These are phyloP conservation scores for Collariella sp. DNA, from an alignment of 495 filamentous ascomycete species.

Conservation along the genomic window DNA sequence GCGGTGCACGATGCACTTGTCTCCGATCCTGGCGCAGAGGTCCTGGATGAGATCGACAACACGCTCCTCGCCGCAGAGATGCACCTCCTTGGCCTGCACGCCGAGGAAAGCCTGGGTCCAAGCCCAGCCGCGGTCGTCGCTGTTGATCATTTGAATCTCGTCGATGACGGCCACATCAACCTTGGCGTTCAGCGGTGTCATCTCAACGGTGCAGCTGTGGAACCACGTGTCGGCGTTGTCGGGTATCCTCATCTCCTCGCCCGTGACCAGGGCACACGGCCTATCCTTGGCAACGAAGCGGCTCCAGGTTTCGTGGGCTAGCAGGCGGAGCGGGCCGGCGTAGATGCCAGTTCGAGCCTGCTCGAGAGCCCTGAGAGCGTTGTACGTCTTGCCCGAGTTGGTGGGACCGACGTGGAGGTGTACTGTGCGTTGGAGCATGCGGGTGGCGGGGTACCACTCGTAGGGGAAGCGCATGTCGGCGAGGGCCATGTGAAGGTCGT, in stretches of 20 bases:
- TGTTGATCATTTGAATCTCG: slow-evolving; percentile 84
- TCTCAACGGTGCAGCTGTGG: slow-evolving; percentile 89
- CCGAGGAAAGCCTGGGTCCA: slow-evolving; percentile 94
- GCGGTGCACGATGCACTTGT: slow-evolving; percentile 66
- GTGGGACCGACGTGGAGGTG: slow-evolving; percentile 96
- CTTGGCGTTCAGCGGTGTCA: slow-evolving; percentile 62
- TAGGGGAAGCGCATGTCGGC: slow-evolving; percentile 75
- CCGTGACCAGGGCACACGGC: slow-evolving; percentile 74
- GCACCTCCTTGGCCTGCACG: slow-evolving; percentile 74
- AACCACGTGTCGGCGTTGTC: slow-evolving; percentile 44
- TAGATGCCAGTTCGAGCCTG: slow-evolving; percentile 70
- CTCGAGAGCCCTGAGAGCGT: slow-evolving; percentile 82
- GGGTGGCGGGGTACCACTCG: slow-evolving; percentile 84
- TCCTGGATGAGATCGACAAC: slow-evolving; percentile 70
- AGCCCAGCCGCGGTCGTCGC: slow-evolving; percentile 72
- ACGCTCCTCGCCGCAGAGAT: slow-evolving; percentile 87
- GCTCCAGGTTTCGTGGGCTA: slow-evolving; percentile 88
- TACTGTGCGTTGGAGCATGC: slow-evolving; percentile 68
- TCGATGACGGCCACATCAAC: slow-evolving; percentile 90
- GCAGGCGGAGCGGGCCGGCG: slow-evolving; percentile 78
- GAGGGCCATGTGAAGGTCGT: slow-evolving; percentile 50
- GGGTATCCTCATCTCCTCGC: slow-evolving; percentile 69
- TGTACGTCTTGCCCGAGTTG: slow-evolving; percentile 97
- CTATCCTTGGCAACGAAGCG: slow-evolving; percentile 69
- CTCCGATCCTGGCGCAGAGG: slow-evolving; percentile 72